Evolutionary conservation across 148 eudicot species (phyloP).

Genomic region (Selenicereus undatus): DNA sequence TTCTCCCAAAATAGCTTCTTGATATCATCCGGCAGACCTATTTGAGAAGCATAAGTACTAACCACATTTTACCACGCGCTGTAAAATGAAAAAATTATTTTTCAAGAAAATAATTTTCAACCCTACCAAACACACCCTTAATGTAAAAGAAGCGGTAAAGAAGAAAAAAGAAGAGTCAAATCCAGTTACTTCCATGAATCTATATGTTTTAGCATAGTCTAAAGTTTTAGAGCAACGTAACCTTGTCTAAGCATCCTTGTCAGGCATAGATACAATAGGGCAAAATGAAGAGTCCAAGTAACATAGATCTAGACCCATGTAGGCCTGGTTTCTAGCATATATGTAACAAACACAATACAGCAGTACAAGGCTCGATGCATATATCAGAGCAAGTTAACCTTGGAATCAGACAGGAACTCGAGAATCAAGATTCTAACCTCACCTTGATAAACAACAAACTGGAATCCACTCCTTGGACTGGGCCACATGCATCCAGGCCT

Average conservation of each 20-base stretch:
- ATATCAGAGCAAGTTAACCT: not conserved
- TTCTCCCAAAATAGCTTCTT: too few species aligned
- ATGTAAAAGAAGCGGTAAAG: not conserved
- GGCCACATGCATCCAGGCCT: conserved; percentile 92
- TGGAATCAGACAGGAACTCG: not conserved
- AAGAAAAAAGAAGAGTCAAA: not conserved
- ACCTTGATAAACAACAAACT: conserved; percentile 87
- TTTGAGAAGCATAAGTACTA: too few species aligned
- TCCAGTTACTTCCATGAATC: not conserved
- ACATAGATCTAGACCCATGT: not conserved
- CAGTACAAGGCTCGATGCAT: not conserved
- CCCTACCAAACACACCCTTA: too few species aligned
- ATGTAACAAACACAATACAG: not conserved
- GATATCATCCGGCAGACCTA: too few species aligned
- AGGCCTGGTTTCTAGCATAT: not conserved
- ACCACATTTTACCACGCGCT: too few species aligned
- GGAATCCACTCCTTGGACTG: conserved; percentile 93
- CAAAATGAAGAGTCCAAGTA: not conserved
- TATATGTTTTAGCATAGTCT: not conserved
- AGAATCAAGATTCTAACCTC: conserved; percentile 47
- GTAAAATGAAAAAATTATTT: too few species aligned
- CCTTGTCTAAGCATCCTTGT: not conserved
- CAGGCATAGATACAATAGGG: not conserved
- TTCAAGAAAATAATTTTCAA: too few species aligned
- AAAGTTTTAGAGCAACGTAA: not conserved